Percentiles rank a stretch among this genome's conserved stretches.
phyloP scores from a whole-genome alignment of 2,329 filamentous ascomycete genomes.

The Exophiala lecanii-corni region DNA sequence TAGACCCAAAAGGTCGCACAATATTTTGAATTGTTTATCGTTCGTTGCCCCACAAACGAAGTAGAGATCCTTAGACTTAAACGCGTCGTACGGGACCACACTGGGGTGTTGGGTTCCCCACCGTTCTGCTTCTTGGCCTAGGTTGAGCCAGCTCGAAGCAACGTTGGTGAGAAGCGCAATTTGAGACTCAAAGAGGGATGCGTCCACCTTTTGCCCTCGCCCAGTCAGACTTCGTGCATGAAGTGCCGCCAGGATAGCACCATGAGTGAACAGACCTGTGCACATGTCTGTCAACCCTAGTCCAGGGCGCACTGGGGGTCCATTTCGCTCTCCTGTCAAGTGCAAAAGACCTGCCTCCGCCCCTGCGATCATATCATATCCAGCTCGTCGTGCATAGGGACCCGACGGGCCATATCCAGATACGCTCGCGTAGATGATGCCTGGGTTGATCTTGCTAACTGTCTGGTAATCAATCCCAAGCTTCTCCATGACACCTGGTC shows the following conservation, averaged over 20 bases:
- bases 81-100: slow-evolving; percentile 46
- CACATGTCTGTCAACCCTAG: slow-evolving; percentile 14
- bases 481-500: slow-evolving; percentile 42
- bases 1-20: slow-evolving; percentile 57
- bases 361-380: slow-evolving; percentile 16
- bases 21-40: slow-evolving; percentile 61
- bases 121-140: slow-evolving; percentile 29
- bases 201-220: slow-evolving; percentile 32
- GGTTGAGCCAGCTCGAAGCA: slow-evolving; percentile 13
- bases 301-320: slow-evolving; percentile 10
- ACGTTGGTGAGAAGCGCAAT: slow-evolving; percentile 17
- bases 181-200: slow-evolving; percentile 42
- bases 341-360: slow-evolving; percentile 17
- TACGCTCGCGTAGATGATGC: slow-evolving; percentile 48
- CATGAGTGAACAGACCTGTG: slow-evolving; percentile 16
- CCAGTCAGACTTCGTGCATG: slow-evolving; percentile 11
- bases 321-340: slow-evolving; percentile 9
- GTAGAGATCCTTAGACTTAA: slow-evolving; percentile 66
- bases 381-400: slow-evolving; percentile 26
- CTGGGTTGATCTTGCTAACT: slow-evolving; percentile 39
- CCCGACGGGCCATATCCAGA: slow-evolving; percentile 49
- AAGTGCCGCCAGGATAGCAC: slow-evolving; percentile 17
- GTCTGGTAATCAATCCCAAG: slow-evolving; percentile 40
- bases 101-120: slow-evolving; percentile 46
- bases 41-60: slow-evolving; percentile 68